A percentile compares a stretch with the other conserved stretches of the same genome.
phyloP scores from a whole-genome alignment of 192 early-diverging fungal genomes.

The Linnemannia elongata region DNA sequence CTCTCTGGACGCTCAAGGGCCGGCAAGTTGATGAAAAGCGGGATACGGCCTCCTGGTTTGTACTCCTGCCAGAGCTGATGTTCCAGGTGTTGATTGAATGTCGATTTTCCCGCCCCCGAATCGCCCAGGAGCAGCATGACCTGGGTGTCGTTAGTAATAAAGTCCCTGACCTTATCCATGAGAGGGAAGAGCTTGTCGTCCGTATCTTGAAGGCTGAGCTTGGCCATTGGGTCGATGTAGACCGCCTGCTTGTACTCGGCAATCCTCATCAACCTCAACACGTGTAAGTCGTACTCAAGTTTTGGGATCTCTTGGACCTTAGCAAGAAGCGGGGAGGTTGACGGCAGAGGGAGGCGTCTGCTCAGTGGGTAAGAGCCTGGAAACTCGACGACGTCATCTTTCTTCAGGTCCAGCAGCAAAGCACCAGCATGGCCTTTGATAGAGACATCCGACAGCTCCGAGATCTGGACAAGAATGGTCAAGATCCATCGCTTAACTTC shows the following conservation, averaged over 20 bases:
- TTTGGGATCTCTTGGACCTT: too few species aligned
- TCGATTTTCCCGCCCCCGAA: constrained; percentile 20
- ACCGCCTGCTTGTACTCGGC: background rate
- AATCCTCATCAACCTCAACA: too few species aligned
- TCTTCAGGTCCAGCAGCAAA: background rate
- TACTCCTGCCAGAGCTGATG: background rate
- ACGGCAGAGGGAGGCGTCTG: too few species aligned
- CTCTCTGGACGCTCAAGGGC: background rate
- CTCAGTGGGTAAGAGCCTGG: too few species aligned
- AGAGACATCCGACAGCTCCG: background rate
- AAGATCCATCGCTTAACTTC: background rate
- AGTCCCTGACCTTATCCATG: background rate
- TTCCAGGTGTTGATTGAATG: constrained; percentile 17
- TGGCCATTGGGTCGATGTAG: background rate
- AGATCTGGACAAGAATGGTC: background rate
- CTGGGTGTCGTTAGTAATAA: constrained; percentile 6
- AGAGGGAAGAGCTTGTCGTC: background rate
- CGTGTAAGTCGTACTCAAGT: background rate
- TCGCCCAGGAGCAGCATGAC: background rate
- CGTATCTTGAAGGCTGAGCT: background rate
- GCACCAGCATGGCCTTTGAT: background rate
- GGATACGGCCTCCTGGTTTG: background rate
- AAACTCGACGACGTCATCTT: too few species aligned
- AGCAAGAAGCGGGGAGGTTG: too few species aligned
- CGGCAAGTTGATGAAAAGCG: constrained; percentile 5